Evolutionary conservation across 2,329 filamentous ascomycete species (phyloP), one percentile per base, ranked within the genome.

Genomic region (Aspergillus flavus): DNA sequence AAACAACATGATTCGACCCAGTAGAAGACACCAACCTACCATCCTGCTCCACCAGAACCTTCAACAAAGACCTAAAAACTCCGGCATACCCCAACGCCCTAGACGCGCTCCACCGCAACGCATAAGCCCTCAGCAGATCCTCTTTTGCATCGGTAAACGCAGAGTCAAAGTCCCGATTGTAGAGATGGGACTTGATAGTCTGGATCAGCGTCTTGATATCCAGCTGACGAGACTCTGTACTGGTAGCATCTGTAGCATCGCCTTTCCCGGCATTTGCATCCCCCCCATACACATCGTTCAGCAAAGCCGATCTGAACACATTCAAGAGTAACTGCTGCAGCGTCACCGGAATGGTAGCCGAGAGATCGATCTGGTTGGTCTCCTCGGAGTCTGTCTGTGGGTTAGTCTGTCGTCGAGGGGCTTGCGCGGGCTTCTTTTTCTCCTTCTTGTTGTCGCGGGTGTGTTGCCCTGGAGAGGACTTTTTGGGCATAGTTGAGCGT

Each of bases 21-120:
- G 53, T 53, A 11, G 56, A 43, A n/a, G 45, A 34, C 23, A 34
- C 7, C 28, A 53, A 21, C 6, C 19, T 39, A 46, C 19, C 50
- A 36, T 23, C 60, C 41, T 55, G 48, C 48, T 58, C 50, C 45
- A 39, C 14, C 61, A 74, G 65, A 61, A 65, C 67, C 48, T 36
- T 69, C 69, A 68, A 80, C 60, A 72, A 78, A 65, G 64, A 73
- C 64, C 72, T 75, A 28, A 89, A 82, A 19, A 89, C 74, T n/a
- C 84, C 81, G n/a, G 87, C 82, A 78, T 98, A 98, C 66, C 90
- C 92, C 58, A 98, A 80, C 0, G 93, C 91, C 59, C 95, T 85
- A 58, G 91, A 91, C 1, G 94, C 92, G 77, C 93, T 97, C 94
- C 94, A 99, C 70, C 95, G 83, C 59, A 92, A 87, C 10, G 93